Percentiles rank a stretch among this genome's conserved stretches.
These are phyloP conservation scores for Rhexocercosporidium sp. DNA, from an alignment of 2,329 filamentous ascomycete genomes.

Conservation along the genomic window DNA sequence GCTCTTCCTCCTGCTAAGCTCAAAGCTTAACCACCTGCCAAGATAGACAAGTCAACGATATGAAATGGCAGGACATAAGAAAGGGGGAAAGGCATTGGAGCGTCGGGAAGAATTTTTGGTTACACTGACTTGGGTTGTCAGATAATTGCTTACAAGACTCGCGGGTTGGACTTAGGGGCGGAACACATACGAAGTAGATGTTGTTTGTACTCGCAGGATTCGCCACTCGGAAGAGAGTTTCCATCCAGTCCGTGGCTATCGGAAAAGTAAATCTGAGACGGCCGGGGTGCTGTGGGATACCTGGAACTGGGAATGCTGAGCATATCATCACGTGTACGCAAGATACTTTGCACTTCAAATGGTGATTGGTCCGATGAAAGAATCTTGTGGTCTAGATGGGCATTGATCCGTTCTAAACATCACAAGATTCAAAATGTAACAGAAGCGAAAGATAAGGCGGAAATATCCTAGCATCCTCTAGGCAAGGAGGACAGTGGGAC, in stretches of 20 bases:
- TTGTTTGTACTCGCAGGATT: not conserved
- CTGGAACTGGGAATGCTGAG: too few relatives aligned
- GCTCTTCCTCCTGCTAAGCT: not conserved
- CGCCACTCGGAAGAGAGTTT: too few relatives aligned
- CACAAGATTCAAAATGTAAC: too few relatives aligned
- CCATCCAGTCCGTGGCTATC: not conserved
- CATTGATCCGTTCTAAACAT: too few relatives aligned
- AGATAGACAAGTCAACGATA: not conserved
- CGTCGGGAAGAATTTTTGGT: not conserved
- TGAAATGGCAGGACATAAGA: not conserved
- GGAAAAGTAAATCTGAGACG: not conserved
- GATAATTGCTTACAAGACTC: not conserved
- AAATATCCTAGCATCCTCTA: too few relatives aligned
- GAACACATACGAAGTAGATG: not conserved
- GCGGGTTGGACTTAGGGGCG: not conserved
- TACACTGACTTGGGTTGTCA: not conserved
- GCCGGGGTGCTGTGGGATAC: not conserved
- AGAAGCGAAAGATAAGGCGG: too few relatives aligned
- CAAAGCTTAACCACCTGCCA: slow-evolving; percentile 6
- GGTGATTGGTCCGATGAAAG: too few relatives aligned
- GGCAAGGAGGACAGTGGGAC: too few relatives aligned
- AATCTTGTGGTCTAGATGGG: too few relatives aligned
- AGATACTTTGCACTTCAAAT: too few relatives aligned
- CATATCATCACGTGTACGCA: too few relatives aligned
- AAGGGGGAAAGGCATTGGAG: not conserved